Percentiles rank a stretch among this genome's conserved stretches.
phyloP scores from a whole-genome alignment of 2,329 filamentous ascomycete species.

The Epichloe elymi region DNA sequence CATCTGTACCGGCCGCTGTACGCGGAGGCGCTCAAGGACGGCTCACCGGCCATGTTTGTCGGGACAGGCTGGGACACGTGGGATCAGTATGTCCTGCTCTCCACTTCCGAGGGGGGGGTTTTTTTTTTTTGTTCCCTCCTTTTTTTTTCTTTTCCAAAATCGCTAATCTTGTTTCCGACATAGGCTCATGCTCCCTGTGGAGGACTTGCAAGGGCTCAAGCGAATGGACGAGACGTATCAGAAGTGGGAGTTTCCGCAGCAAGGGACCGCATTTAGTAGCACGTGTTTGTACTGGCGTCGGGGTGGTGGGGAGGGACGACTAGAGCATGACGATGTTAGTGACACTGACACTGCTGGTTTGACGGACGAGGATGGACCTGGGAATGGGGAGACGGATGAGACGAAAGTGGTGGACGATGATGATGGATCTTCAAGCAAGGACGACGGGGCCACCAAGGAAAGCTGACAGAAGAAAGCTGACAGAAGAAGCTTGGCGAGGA shows the following conservation, averaged over 20 bases:
- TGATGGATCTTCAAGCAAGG: not conserved
- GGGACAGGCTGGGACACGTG: conserved; percentile 41
- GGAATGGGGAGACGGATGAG: not conserved
- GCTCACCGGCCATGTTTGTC: conserved; percentile 40
- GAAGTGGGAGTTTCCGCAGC: conserved; percentile 9
- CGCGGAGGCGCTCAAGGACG: conserved; percentile 30
- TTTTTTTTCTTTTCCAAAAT: not conserved
- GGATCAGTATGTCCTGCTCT: conserved; percentile 29
- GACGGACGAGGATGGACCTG: not conserved
- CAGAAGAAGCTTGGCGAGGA: not conserved
- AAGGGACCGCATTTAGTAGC: conserved; percentile 9
- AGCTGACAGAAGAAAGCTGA: not conserved
- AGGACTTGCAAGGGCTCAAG: conserved; percentile 3
- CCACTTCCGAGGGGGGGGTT: too few relatives aligned
- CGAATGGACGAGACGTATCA: conserved; percentile 9
- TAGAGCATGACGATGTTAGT: not conserved
- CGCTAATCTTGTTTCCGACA: not conserved
- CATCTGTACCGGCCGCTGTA: conserved; percentile 46
- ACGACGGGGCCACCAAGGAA: not conserved
- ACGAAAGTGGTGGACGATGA: not conserved
- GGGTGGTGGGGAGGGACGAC: not conserved
- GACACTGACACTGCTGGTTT: not conserved
- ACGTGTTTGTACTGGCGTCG: conserved; percentile 11
- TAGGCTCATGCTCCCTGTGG: not conserved
- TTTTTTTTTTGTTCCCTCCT: fast-evolving